Evolutionary conservation across 306 rosid species (phyloP), one percentile per base, ranked within the genome.

Genomic region (Rubus parviflorus): DNA sequence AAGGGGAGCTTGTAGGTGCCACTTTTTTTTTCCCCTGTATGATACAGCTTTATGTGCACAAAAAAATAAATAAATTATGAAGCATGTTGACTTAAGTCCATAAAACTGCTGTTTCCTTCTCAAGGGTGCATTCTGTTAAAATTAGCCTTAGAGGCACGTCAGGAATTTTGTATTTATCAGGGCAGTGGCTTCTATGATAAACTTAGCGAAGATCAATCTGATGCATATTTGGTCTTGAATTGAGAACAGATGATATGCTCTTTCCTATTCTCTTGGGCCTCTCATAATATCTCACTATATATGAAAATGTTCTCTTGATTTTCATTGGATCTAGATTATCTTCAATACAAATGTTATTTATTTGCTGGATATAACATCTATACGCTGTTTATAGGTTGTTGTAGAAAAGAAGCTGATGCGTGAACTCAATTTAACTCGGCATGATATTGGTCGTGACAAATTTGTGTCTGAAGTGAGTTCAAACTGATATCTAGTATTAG

Each of bases 331-430:
- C 49, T 78, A 40, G n/a, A 66, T 42, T 51, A 20, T 61, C 15
- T 47, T 53, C 53, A 51, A n/a, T 41, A 16, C 2, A 41, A 40
- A 42, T 49, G 19, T 43, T 49, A 16, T 25, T 56, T 76, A n/a
- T 52, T 72, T 7, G 23, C 66, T 6, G 41, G 37, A 46, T 20
- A 10, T 51, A 80, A 42, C 69, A n/a, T 49, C 12, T 62, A 41
- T 45, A 48, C 20, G 40, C 23, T 62, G 7, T 68, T 65, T 54
- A 17, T 77, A 95, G 98, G 98, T 95, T 13, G 98, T 95, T 82
- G 98, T 95, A 83, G 98, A 95, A 86, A 95, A 95, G 89, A 92
- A 90, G 92, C 76, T 95, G 81, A 90, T 90, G 97, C 97, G 92
- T 30, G 98, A 92, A 83, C 83, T 68, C 13, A 49, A 86, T 7